Conservation (phyloP, 345 rosid species). For the Kernera saxatilis region DNA sequence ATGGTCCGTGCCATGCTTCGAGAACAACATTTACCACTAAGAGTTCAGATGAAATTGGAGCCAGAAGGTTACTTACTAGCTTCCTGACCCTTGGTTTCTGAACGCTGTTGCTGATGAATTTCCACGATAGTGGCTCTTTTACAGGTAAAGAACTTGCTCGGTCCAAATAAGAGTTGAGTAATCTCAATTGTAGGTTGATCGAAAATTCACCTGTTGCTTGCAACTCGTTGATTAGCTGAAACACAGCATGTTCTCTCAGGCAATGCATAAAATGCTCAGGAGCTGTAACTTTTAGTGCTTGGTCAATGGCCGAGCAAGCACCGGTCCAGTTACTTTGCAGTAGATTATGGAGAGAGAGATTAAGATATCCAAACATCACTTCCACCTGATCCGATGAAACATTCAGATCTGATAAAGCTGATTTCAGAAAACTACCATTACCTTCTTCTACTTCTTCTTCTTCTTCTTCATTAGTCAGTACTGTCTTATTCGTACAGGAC, state of each 20-base stretch:
- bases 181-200: conserved; percentile 38
- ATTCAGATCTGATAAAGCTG: conserved; percentile 31
- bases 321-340: conserved; percentile 49
- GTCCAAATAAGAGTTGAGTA: conserved; percentile 51
- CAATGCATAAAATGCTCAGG: conserved; percentile 47
- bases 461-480: conserved; percentile 13
- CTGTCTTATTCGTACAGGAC: conserved; percentile 20
- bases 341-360: conserved; percentile 58
- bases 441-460: conserved; percentile 11
- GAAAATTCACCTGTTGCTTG: conserved; percentile 32
- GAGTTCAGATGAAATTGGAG: conserved; percentile 51
- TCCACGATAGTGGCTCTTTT: conserved; percentile 58
- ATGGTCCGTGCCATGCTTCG: conserved; percentile 72
- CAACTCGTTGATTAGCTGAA: conserved; percentile 39
- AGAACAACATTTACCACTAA: conserved; percentile 57
- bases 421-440: conserved; percentile 18
- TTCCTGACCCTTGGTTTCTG: conserved; percentile 57
- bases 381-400: conserved; percentile 37
- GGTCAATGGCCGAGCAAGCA: conserved; percentile 51
- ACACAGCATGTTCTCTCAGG: conserved; percentile 64
- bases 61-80: conserved; percentile 47
- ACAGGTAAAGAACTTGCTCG: conserved; percentile 39
- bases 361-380: conserved; percentile 64
- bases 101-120: conserved; percentile 43
- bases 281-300: conserved; percentile 52